Conservation (phyloP, 495 filamentous ascomycete genomes). For the Aspergillus carlsbadensis region DNA sequence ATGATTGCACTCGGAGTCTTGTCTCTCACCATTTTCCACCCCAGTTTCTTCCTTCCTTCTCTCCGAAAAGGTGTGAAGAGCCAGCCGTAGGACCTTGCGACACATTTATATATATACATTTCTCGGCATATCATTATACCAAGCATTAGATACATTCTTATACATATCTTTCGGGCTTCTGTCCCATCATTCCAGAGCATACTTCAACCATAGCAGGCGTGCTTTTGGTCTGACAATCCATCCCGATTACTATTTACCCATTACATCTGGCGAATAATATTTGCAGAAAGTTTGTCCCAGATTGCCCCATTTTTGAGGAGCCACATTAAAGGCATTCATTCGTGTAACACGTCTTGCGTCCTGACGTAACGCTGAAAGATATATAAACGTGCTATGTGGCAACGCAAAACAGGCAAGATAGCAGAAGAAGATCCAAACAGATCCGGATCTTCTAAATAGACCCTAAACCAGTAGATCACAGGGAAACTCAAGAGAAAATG, state of each 20-base stretch:
- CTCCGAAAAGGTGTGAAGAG: constrained; percentile 37
- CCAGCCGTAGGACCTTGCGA: constrained; percentile 9
- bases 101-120: neutral
- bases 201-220: no score
- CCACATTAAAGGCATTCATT: no score
- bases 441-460: no score
- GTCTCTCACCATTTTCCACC: constrained; percentile 49
- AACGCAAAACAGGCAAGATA: no score
- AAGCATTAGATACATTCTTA: neutral
- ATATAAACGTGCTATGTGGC: neutral
- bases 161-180: no score
- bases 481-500: neutral
- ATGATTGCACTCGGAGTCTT: constrained; percentile 51
- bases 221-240: neutral
- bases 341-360: neutral
- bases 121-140: neutral
- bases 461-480: no score
- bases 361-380: neutral
- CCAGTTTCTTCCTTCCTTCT: constrained; percentile 46
- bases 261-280: neutral
- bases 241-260: neutral
- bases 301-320: no score
- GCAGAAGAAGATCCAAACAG: no score
- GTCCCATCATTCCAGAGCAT: no score
- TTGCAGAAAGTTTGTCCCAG: neutral